These are phyloP conservation scores for Vachellia collinsii DNA, from an alignment of 306 rosid genomes.

Conservation along the genomic window DNA sequence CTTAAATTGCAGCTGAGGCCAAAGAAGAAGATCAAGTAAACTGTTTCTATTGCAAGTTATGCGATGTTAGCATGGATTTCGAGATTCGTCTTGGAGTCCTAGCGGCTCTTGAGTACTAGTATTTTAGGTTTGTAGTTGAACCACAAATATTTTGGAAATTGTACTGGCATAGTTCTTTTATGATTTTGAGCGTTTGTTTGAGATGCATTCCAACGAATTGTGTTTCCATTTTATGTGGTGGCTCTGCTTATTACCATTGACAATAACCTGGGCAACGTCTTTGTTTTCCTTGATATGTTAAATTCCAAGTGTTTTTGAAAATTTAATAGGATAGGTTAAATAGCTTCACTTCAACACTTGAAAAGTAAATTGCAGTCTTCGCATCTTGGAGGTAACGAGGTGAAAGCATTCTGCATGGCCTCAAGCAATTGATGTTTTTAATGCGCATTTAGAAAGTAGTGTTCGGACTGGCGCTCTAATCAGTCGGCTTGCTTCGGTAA, in stretches of 20 bases:
- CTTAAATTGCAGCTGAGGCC: slow-evolving; percentile 89
- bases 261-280: neutral
- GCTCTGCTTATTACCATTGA: slow-evolving; percentile 16
- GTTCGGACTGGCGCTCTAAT: neutral
- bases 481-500: neutral
- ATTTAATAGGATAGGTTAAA: neutral
- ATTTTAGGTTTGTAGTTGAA: slow-evolving; percentile 20
- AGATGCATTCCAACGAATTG: slow-evolving; percentile 10
- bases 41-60: slow-evolving; percentile 30
- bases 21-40: slow-evolving; percentile 98
- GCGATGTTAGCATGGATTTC: slow-evolving; percentile 26
- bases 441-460: neutral
- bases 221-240: slow-evolving; percentile 26
- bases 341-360: neutral
- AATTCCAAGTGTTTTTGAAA: neutral
- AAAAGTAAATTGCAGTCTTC: neutral
- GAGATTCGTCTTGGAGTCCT: slow-evolving; percentile 33
- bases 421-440: neutral
- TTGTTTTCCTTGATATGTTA: neutral
- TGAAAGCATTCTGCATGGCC: neutral
- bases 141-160: slow-evolving; percentile 21
- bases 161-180: neutral
- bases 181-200: slow-evolving; percentile 26
- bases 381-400: neutral
- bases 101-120: slow-evolving; percentile 28